Evolutionary conservation across 2,329 filamentous ascomycete species (phyloP), one percentile per base, ranked within the genome.

Genomic region (Calonectria montana): DNA sequence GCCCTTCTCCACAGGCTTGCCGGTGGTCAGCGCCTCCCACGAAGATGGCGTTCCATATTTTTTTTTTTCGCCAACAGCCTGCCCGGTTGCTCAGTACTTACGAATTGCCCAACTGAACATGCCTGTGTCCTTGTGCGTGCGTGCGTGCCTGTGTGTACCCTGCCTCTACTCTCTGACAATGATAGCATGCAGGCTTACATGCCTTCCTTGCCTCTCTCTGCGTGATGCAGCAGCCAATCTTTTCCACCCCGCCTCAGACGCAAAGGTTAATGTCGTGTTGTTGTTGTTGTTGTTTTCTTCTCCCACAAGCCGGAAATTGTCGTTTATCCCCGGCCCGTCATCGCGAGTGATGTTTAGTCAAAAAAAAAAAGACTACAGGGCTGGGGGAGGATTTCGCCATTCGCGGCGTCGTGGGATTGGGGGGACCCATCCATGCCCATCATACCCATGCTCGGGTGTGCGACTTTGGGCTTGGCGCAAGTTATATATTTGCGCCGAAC

Each of bases 401-500:
- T 59, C 53, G 37, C 53, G 53, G 53, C 53, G 21, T 59, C 53
- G 29, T 57, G 31, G 53, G 53, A n/a, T 57, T n/a, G n/a, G n/a
- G 53, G 29, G 29, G 53, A 59, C 53, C 53, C 53, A 35, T 23
- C 29, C 53, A 23, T 31, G 10, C 53, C 53, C 27, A 35, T 57
- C 53, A n/a, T 39, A 23, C 53, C 53, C 53, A 59, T 59, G 53
- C 31, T 25, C 53, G 25, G 31, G 53, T 35, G 53, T 59, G 53
- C 53, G 53, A 39, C 31, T 59, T 39, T 39, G 53, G 53, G 53
- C 53, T 59, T 59, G 53, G 53, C 53, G 53, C 53, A 59, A 59
- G 53, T 59, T 59, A 59, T 59, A 59, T 59, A 59, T 59, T 47
- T 59, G 31, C 23, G 53, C 53, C 53, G 53, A 27, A n/a, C n/a